These are phyloP conservation scores for Combretum micranthum DNA, from an alignment of 345 rosid species.

Conservation along the genomic window DNA sequence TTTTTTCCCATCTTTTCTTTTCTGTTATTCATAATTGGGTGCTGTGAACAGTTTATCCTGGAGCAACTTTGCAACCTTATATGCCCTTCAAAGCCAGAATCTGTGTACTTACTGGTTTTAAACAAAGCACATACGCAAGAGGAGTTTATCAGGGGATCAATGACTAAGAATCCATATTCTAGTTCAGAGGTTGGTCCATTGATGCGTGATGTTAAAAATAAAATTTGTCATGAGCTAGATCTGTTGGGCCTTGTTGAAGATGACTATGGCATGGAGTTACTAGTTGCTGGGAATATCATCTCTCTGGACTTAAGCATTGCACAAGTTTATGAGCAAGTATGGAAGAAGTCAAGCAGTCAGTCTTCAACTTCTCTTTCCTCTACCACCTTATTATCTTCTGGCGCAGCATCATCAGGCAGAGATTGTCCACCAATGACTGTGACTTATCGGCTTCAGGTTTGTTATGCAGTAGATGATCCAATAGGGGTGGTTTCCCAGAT, in stretches of 20 bases:
- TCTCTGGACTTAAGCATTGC: conserved; percentile 95
- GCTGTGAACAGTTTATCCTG: conserved; percentile 70
- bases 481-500: no score
- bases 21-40: no score
- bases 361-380: conserved; percentile 53
- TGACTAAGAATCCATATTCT: conserved; percentile 97
- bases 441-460: conserved; percentile 98
- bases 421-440: conserved; percentile 94
- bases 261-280: conserved; percentile 94
- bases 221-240: conserved; percentile 93
- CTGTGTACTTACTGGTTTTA: conserved; percentile 76
- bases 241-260: conserved; percentile 83
- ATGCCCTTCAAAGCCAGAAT: conserved; percentile 95
- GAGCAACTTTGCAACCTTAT: conserved; percentile 99
- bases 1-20: no score
- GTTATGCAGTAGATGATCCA: conserved; percentile 3
- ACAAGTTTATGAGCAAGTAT: conserved; percentile 96
- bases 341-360: conserved; percentile 89
- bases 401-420: conserved; percentile 47
- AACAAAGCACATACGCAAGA: conserved; percentile 98
- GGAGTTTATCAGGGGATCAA: conserved; percentile 96
- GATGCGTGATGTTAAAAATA: conserved; percentile 98
- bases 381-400: conserved; percentile 55
- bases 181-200: conserved; percentile 96
- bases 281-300: conserved; percentile 96